A percentile compares a stretch with the other conserved stretches of the same genome.
phyloP scores from a whole-genome alignment of 1,284 basidiomycete genomes.

The Heterobasidion parviporum region DNA sequence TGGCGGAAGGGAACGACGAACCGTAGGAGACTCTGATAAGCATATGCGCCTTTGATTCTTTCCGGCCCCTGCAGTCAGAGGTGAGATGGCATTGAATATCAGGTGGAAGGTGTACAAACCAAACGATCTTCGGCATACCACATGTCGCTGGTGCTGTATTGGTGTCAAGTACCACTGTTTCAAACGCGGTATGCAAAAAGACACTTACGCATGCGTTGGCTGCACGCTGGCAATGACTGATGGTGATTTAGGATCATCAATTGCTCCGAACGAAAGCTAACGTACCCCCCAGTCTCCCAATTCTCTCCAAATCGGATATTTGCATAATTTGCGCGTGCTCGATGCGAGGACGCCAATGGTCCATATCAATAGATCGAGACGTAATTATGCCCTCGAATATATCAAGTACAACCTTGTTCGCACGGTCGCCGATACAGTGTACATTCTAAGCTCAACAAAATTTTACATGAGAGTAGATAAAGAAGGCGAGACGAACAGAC shows the following conservation, averaged over 20 bases:
- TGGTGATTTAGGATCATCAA: not conserved
- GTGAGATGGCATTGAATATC: not conserved
- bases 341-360: conserved; percentile 61
- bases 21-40: conserved; percentile 74
- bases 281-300: conserved; percentile 66
- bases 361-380: conserved; percentile 20
- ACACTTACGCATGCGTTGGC: conserved; percentile 77
- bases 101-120: conserved; percentile 28
- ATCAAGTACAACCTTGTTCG: conserved; percentile 76
- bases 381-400: conserved; percentile 56
- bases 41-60: conserved; percentile 81
- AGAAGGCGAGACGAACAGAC: conserved; percentile 16
- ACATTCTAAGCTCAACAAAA: conserved; percentile 49
- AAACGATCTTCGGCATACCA: conserved; percentile 78
- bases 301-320: conserved; percentile 56
- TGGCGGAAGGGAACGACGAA: conserved; percentile 24
- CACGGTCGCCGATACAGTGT: conserved; percentile 89
- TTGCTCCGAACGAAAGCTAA: conserved; percentile 1
- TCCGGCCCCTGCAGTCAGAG: conserved; percentile 51
- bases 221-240: conserved; percentile 88
- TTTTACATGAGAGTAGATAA: not conserved
- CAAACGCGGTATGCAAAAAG: not conserved
- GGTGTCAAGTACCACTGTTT: not conserved
- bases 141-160: conserved; percentile 80
- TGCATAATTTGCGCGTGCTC: conserved; percentile 91